These are phyloP conservation scores for Kregervanrija pseudodelftensis DNA, from an alignment of 805 yeast genomes.

Conservation along the genomic window DNA sequence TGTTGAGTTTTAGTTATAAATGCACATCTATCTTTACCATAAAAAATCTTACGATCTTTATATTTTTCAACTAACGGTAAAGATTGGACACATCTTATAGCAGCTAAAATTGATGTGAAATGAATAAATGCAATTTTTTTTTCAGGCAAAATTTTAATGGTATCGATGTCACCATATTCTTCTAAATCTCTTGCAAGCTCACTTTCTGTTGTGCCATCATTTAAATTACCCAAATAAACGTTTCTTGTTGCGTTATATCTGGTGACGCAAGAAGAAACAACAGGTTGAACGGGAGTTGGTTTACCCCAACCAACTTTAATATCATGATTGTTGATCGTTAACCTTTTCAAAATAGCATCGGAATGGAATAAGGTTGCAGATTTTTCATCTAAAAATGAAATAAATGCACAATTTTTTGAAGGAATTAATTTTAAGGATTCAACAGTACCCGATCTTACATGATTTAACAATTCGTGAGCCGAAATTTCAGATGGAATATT, in stretches of 20 bases:
- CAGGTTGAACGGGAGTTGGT: slow-evolving; percentile 64
- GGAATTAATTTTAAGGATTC: slow-evolving; percentile 77
- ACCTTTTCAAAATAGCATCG: slow-evolving; percentile 80
- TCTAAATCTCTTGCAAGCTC: slow-evolving; percentile 61
- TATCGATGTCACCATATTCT: slow-evolving; percentile 77
- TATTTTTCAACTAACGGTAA: slow-evolving; percentile 66
- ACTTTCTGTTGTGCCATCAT: slow-evolving; percentile 54
- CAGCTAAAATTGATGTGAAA: slow-evolving; percentile 76
- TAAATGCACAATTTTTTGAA: slow-evolving; percentile 80
- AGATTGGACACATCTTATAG: slow-evolving; percentile 77
- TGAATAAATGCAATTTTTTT: slow-evolving; percentile 89
- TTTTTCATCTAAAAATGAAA: slow-evolving; percentile 83
- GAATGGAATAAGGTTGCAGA: slow-evolving; percentile 89
- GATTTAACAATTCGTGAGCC: slow-evolving; percentile 76
- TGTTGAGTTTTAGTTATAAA: slow-evolving; percentile 92
- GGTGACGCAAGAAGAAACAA: slow-evolving; percentile 68
- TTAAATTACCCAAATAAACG: slow-evolving; percentile 76
- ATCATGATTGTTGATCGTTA: slow-evolving; percentile 73
- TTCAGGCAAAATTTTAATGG: slow-evolving; percentile 68
- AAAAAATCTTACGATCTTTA: slow-evolving; percentile 70
- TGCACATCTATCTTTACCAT: slow-evolving; percentile 93
- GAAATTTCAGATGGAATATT: slow-evolving; percentile 78
- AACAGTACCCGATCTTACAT: slow-evolving; percentile 84
- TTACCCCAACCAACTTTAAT: slow-evolving; percentile 93
- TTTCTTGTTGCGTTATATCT: slow-evolving; percentile 91